phyloP scores from a whole-genome alignment of 2,329 filamentous ascomycete genomes.

The Tolypocladium endophyticum region DNA sequence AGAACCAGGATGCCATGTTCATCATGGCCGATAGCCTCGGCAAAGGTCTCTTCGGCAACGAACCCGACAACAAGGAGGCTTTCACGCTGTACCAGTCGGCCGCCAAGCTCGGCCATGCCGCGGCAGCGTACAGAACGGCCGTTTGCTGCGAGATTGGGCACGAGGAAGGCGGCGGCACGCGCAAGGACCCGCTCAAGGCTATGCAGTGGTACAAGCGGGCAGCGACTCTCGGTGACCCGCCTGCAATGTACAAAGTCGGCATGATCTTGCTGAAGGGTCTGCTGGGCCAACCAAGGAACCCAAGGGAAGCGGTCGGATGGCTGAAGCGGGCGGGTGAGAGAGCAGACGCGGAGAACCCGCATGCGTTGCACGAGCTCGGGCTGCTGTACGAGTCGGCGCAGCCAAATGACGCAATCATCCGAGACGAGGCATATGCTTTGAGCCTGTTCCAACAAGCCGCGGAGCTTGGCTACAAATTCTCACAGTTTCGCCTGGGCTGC shows the following conservation, averaged over 20 bases:
- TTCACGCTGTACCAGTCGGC: slow-evolving; percentile 90
- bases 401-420: slow-evolving; percentile 61
- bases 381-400: slow-evolving; percentile 54
- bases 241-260: slow-evolving; percentile 97
- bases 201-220: slow-evolving; percentile 98
- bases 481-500: slow-evolving; percentile 79
- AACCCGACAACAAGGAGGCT: slow-evolving; percentile 81
- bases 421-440: slow-evolving; percentile 74
- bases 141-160: slow-evolving; percentile 96
- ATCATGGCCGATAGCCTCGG: slow-evolving; percentile 85
- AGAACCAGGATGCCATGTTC: slow-evolving; percentile 84
- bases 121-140: slow-evolving; percentile 85
- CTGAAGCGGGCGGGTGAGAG: slow-evolving; percentile 85
- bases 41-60: slow-evolving; percentile 65
- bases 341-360: slow-evolving; percentile 82
- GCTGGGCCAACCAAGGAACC: slow-evolving; percentile 74
- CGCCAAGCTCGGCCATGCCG: slow-evolving; percentile 77
- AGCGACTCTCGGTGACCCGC: slow-evolving; percentile 77
- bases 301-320: slow-evolving; percentile 82
- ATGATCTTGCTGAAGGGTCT: slow-evolving; percentile 92
- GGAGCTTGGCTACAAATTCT: slow-evolving; percentile 87
- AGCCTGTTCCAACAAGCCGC: slow-evolving; percentile 77
- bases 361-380: slow-evolving; percentile 83
- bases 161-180: slow-evolving; percentile 87
- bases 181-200: slow-evolving; percentile 82